phyloP scores from a whole-genome alignment of 106 monocot species.

The Phalaenopsis equestris region DNA sequence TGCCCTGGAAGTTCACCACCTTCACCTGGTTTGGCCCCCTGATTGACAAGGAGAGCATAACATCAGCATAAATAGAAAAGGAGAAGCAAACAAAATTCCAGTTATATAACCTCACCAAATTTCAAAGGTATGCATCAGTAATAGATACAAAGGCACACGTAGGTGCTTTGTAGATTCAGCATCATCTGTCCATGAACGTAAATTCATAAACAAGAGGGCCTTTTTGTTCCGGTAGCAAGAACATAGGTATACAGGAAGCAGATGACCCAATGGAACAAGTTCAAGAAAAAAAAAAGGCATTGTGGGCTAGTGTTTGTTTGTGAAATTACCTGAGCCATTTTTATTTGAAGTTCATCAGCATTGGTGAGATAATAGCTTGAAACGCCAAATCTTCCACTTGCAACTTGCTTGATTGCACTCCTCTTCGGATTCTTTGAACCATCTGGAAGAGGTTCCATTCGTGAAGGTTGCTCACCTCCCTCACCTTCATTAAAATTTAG shows the following conservation, averaged over 20 bases:
- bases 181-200: slow-evolving; percentile 85
- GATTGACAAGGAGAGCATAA: slow-evolving; percentile 8
- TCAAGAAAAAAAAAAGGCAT: not conserved
- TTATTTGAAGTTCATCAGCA: slow-evolving; percentile 98
- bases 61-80: slow-evolving; percentile 10
- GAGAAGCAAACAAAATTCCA: slow-evolving; percentile 31
- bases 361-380: slow-evolving; percentile 96
- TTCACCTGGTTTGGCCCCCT: slow-evolving; percentile 99
- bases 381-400: slow-evolving; percentile 98
- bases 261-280: slow-evolving; percentile 5
- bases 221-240: slow-evolving; percentile 38
- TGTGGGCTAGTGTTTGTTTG: not conserved
- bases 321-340: slow-evolving; percentile 95
- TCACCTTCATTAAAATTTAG: slow-evolving; percentile 52
- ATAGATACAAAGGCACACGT: slow-evolving; percentile 53
- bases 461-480: slow-evolving; percentile 93
- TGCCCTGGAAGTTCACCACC: slow-evolving; percentile 98
- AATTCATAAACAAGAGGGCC: slow-evolving; percentile 76
- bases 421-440: slow-evolving; percentile 89
- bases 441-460: slow-evolving; percentile 80
- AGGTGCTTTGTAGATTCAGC: slow-evolving; percentile 64
- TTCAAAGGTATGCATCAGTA: slow-evolving; percentile 63
- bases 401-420: slow-evolving; percentile 98
- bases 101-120: slow-evolving; percentile 65
- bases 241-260: slow-evolving; percentile 22